Evolutionary conservation across 257 asterid species (phyloP), one percentile per base, ranked within the genome.

Genomic region (Agastache rugosa): DNA sequence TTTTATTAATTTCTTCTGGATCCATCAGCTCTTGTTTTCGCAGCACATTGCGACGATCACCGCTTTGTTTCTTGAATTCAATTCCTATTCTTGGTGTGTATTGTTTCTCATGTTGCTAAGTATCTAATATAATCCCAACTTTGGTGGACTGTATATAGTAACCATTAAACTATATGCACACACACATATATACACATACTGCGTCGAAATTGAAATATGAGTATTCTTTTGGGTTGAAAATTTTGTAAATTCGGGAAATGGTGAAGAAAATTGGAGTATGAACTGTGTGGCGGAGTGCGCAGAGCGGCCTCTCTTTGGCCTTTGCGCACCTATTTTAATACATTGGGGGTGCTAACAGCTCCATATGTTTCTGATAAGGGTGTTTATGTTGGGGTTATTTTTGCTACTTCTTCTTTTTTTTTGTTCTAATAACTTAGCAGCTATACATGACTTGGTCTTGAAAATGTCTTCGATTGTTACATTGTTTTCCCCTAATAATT

Each of bases 241-340:
- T n/a, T 16, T 20, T 50, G 66, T 27, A 68, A 63, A 58, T 44
- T 50, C 69, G 78, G 82, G 81, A 69, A 69, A 56, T 75, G 3
- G 84, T 80, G 83, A 83, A 84, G 92, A 77, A 50, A 77, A 79
- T 85, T 79, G 86, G 71, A 85, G 87, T 85, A 89, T 91, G 97
- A 89, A 86, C 78, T 69, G 85, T 92, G 91, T 85, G 88, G 90
- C 44, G 94, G 90, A 85, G 88, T 47, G 79, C 85, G 94, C 83
- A 75, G 94, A 84, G 97, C n/a, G n/a, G n/a, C n/a, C n/a, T n/a
- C n/a, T n/a, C n/a, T n/a, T n/a, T n/a, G n/a, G n/a, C n/a, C n/a
- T n/a, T n/a, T n/a, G n/a, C n/a, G n/a, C n/a, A n/a, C n/a, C n/a
- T n/a, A n/a, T n/a, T n/a, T n/a, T n/a, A n/a, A n/a, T n/a, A n/a